Percentiles rank a stretch among this genome's conserved stretches.
These are phyloP conservation scores for Chaetomium sp. DNA, from an alignment of 2,329 filamentous ascomycete genomes.

Conservation along the genomic window DNA sequence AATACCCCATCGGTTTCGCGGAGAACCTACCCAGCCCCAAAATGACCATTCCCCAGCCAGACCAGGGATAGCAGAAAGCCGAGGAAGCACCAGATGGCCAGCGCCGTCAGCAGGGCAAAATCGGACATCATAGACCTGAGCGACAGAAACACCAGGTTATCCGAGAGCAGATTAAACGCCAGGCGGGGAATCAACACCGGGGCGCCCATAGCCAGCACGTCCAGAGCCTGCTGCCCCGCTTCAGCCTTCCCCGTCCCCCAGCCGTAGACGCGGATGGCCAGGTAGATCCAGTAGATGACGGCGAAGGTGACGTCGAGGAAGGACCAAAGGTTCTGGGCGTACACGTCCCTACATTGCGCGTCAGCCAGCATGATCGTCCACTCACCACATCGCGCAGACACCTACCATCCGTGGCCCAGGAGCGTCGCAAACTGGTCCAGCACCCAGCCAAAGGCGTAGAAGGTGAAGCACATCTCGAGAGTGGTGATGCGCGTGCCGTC, in stretches of 20 bases:
- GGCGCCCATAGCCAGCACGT: constrained; percentile 77
- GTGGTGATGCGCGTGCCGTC: constrained; percentile 58
- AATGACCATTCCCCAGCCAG: constrained; percentile 71
- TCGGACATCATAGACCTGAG: constrained; percentile 83
- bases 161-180: constrained; percentile 80
- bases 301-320: constrained; percentile 81
- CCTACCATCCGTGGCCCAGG: constrained; percentile 68
- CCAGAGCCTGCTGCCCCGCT: constrained; percentile 67
- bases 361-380: constrained; percentile 38
- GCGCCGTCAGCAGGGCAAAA: constrained; percentile 73
- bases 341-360: constrained; percentile 64
- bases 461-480: constrained; percentile 66
- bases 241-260: constrained; percentile 53
- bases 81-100: constrained; percentile 81
- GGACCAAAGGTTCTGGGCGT: constrained; percentile 86
- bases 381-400: neutral
- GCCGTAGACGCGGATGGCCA: constrained; percentile 68
- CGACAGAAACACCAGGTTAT: constrained; percentile 82
- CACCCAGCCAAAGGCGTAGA: constrained; percentile 79
- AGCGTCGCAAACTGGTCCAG: constrained; percentile 78
- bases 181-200: constrained; percentile 76
- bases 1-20: no score
- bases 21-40: constrained; percentile 55
- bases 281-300: constrained; percentile 69
- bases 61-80: constrained; percentile 78